Conservation (phyloP, 306 rosid genomes). For the Fragaria vesca region DNA sequence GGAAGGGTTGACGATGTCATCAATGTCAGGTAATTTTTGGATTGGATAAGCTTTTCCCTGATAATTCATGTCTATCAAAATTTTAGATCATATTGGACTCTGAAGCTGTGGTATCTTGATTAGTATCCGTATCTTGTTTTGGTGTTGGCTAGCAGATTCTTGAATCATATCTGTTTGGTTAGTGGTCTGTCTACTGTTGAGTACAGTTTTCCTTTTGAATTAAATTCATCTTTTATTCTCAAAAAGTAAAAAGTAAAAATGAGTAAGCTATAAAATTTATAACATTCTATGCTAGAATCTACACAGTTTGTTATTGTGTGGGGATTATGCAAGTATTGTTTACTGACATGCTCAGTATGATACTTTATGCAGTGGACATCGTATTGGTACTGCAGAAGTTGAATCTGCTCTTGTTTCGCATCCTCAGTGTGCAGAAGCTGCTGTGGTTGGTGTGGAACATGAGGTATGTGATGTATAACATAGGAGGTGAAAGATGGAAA, state of each 20-base stretch:
- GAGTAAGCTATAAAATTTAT: neutral
- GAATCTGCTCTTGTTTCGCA: constrained; percentile 97
- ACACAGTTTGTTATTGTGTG: neutral
- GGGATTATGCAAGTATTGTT: neutral
- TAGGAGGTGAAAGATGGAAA: too few species aligned
- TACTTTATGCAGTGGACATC: constrained; percentile 81
- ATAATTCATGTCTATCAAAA: neutral
- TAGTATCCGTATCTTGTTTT: neutral
- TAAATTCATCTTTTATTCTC: neutral
- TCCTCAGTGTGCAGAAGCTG: constrained; percentile 94
- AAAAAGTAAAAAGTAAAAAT: neutral
- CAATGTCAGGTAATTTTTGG: constrained; percentile 76
- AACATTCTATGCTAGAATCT: neutral
- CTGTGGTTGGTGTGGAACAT: constrained; percentile 95
- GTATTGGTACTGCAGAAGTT: constrained; percentile 99
- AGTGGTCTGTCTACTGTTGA: neutral
- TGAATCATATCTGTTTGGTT: neutral
- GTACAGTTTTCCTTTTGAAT: neutral
- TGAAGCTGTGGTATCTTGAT: neutral
- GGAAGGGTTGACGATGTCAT: constrained; percentile 99
- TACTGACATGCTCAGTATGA: neutral
- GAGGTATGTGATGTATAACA: constrained; percentile 53
- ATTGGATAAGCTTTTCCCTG: constrained; percentile 1
- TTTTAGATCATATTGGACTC: neutral
- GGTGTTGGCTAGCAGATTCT: neutral